Evolutionary conservation across 2,329 filamentous ascomycete genomes (phyloP).

Genomic region (Calonectria fujianensis): DNA sequence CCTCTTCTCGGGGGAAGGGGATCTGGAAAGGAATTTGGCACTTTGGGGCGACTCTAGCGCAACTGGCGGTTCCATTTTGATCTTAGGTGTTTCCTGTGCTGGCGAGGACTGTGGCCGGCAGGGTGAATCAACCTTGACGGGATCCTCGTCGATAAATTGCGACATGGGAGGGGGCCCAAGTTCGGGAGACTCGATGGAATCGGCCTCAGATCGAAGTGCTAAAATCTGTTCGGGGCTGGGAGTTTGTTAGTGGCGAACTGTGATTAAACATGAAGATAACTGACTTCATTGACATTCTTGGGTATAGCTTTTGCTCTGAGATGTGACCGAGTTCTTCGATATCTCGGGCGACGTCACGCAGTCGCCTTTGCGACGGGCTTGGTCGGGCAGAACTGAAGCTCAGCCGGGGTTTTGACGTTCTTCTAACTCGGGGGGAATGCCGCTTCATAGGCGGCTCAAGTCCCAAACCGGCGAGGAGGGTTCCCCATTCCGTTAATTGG

Average conservation of each 20-base stretch:
- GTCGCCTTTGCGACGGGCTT: constrained; percentile 73
- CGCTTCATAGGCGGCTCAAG: constrained; percentile 74
- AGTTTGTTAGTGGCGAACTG: constrained; percentile 56
- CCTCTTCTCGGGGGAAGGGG: constrained; percentile 57
- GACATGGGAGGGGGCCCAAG: constrained; percentile 79
- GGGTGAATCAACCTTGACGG: constrained; percentile 72
- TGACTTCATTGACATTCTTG: constrained; percentile 81
- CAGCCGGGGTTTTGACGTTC: constrained; percentile 63
- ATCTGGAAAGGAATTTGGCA: constrained; percentile 44
- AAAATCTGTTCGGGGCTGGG: constrained; percentile 77
- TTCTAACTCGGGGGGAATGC: constrained; percentile 64
- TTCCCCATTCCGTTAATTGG: constrained; percentile 82
- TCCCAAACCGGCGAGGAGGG: constrained; percentile 80
- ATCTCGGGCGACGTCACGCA: constrained; percentile 74
- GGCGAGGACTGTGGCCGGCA: constrained; percentile 48
- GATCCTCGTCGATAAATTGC: constrained; percentile 74
- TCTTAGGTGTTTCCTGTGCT: constrained; percentile 50
- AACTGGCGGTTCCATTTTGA: constrained; percentile 57
- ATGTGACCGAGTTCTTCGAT: constrained; percentile 74
- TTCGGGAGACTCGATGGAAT: constrained; percentile 78
- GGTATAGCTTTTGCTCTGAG: constrained; percentile 80
- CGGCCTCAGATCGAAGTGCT: constrained; percentile 71
- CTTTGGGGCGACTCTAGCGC: constrained; percentile 56
- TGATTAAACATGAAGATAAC: constrained; percentile 54
- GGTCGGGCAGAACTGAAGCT: constrained; percentile 63